Evolutionary conservation across 305 asterid genomes (phyloP).

Genomic region (Plantago coronopus): DNA sequence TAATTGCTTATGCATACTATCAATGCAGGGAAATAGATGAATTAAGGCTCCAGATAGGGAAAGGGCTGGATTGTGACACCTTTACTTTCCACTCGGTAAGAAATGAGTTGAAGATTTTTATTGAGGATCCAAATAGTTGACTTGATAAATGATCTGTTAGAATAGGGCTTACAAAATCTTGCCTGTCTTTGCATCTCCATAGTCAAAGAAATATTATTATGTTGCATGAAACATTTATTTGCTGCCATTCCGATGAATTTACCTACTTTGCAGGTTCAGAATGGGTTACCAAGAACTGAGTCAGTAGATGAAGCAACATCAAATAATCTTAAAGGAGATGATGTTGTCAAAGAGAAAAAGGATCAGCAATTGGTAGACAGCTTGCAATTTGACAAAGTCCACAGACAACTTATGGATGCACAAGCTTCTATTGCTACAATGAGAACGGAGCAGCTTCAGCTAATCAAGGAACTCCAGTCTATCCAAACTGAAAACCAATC

Average conservation of each 20-base stretch:
- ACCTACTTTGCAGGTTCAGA: slow-evolving; percentile 35
- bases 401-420: slow-evolving; percentile 51
- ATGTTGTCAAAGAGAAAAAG: slow-evolving; percentile 21
- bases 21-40: slow-evolving; percentile 47
- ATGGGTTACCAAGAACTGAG: slow-evolving; percentile 30
- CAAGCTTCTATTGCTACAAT: slow-evolving; percentile 41
- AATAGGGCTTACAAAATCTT: slow-evolving; percentile 3
- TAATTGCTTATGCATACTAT: slow-evolving; percentile 2
- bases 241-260: slow-evolving; percentile 15
- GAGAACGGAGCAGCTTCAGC: slow-evolving; percentile 45
- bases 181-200: slow-evolving; percentile 12
- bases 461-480: slow-evolving; percentile 45
- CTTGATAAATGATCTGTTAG: too few species aligned
- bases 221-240: slow-evolving; percentile 10
- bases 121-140: too few species aligned
- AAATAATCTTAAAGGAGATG: slow-evolving; percentile 26
- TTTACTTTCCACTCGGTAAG: slow-evolving; percentile 43
- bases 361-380: slow-evolving; percentile 25
- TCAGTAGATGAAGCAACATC: slow-evolving; percentile 33
- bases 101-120: slow-evolving; percentile 15
- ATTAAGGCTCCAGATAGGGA: slow-evolving; percentile 35
- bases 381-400: slow-evolving; percentile 32
- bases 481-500: slow-evolving; percentile 40
- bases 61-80: slow-evolving; percentile 37
- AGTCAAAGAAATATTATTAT: slow-evolving; percentile 6